Conservation (phyloP, 345 rosid genomes). For the Gossypium turneri region DNA sequence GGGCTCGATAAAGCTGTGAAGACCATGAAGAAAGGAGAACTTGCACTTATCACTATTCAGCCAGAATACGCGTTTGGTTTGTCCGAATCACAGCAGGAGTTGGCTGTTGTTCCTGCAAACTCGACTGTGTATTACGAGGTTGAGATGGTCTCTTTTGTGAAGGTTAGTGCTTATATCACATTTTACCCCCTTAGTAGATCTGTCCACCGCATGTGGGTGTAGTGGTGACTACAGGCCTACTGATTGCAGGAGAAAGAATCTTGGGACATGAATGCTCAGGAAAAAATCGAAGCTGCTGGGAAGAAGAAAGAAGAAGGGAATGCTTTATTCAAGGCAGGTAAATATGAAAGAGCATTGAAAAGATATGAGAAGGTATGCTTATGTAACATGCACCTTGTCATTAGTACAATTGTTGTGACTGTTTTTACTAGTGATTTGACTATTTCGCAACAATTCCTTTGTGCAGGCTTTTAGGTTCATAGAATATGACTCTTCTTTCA, state of each 20-base stretch:
- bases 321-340: slow-evolving; percentile 65
- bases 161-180: slow-evolving; percentile 37
- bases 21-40: slow-evolving; percentile 91
- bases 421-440: neutral
- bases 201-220: neutral
- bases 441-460: slow-evolving; percentile 1
- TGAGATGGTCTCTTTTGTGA: slow-evolving; percentile 67
- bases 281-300: slow-evolving; percentile 82
- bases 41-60: slow-evolving; percentile 60
- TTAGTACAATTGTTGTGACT: neutral
- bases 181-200: neutral
- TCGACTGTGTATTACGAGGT: slow-evolving; percentile 70
- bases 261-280: slow-evolving; percentile 90
- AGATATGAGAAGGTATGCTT: slow-evolving; percentile 79
- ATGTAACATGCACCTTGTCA: too few species aligned
- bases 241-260: slow-evolving; percentile 73
- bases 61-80: slow-evolving; percentile 84
- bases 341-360: slow-evolving; percentile 67
- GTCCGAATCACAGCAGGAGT: slow-evolving; percentile 61
- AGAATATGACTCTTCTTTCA: slow-evolving; percentile 72
- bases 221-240: neutral
- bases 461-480: slow-evolving; percentile 71
- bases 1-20: slow-evolving; percentile 82
- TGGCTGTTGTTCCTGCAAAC: slow-evolving; percentile 74
- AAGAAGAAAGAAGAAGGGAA: slow-evolving; percentile 96